Evolutionary conservation across 2,329 filamentous ascomycete species (phyloP).

Genomic region (Fusarium miscanthi): DNA sequence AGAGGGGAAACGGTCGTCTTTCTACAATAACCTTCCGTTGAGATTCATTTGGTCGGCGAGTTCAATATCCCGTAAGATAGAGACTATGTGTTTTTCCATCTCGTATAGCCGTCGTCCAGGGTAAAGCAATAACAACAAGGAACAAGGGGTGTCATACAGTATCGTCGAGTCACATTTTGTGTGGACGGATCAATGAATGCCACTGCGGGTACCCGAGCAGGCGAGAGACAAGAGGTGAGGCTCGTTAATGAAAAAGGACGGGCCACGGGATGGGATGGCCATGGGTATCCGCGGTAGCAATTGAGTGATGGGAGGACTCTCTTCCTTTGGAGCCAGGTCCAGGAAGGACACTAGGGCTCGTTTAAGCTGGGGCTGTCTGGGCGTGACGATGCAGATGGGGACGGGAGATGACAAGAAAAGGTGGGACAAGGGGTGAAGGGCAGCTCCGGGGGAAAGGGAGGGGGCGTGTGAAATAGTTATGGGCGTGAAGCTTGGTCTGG

Average conservation of each 20-base stretch:
- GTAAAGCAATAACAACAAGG: neutral
- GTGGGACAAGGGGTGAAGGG: conserved; percentile 30
- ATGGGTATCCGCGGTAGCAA: conserved; percentile 24
- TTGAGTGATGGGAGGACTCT: conserved; percentile 12
- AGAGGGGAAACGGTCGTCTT: neutral
- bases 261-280: conserved; percentile 9
- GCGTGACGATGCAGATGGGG: conserved; percentile 35
- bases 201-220: conserved; percentile 19
- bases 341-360: conserved; percentile 9
- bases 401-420: conserved; percentile 41
- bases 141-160: conserved; percentile 7
- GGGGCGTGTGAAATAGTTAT: conserved; percentile 21
- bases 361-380: conserved; percentile 25
- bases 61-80: no score
- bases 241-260: conserved; percentile 24
- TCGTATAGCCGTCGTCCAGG: neutral
- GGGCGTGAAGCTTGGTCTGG: neutral
- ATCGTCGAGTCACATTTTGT: conserved; percentile 17
- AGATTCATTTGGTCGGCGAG: no score
- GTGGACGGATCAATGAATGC: conserved; percentile 25
- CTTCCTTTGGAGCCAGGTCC: neutral
- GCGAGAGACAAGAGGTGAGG: conserved; percentile 25
- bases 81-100: neutral
- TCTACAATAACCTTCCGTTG: neutral
- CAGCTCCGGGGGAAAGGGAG: conserved; percentile 12